Base-by-base conservation (phyloP, 345 rosid genomes). In the Mallotus nudiflorus region DNA sequence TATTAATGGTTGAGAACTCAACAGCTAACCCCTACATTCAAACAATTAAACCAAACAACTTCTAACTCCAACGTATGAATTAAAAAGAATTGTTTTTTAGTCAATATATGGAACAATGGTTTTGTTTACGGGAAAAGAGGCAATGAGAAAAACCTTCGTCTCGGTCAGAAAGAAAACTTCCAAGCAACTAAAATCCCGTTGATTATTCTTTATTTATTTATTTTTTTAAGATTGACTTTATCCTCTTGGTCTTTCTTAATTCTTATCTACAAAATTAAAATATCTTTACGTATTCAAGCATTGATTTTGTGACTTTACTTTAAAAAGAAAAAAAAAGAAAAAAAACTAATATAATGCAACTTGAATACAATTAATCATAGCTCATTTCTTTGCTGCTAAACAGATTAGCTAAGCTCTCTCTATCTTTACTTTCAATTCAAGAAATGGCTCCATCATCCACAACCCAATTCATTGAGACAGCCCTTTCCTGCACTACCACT, bases 391-490 rank as follows among this genome's bases (percentile, higher is more conserved):
- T 16, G 4, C 2, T 40, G n/a, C 9, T 27, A 37, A 28, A 16
- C 25, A n/a, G 13, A 4, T 37, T 18, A 22, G 44, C 22, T n/a
- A n/a, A n/a, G n/a, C 6, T 62, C 46, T 65, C 24, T 16, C 6
- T 53, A 14, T 52, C 18, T 27, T n/a, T 20, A 0, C 5, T 28
- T 12, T 40, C 14, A 42, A 8, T 42, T 42, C 46, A 42, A 42
- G 46, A 9, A 40, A 87, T 87, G 91, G 87, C 87, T n/a, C 49
- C 73, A 19, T 20, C 83, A 19, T 78, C 84, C 73, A 57, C 75
- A 13, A 69, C 66, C 70, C 70, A 82, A 64, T 85, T 87, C 90
- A 82, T 92, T 19, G 90, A 92, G 6, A 80, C 84, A 2, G 88
- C 96, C 13, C 88, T 90, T 50, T 66, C 69, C 15, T 77, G 80